These are phyloP conservation scores for Trichoderma sp. DNA, from an alignment of 2,329 filamentous ascomycete species.

Conservation along the genomic window DNA sequence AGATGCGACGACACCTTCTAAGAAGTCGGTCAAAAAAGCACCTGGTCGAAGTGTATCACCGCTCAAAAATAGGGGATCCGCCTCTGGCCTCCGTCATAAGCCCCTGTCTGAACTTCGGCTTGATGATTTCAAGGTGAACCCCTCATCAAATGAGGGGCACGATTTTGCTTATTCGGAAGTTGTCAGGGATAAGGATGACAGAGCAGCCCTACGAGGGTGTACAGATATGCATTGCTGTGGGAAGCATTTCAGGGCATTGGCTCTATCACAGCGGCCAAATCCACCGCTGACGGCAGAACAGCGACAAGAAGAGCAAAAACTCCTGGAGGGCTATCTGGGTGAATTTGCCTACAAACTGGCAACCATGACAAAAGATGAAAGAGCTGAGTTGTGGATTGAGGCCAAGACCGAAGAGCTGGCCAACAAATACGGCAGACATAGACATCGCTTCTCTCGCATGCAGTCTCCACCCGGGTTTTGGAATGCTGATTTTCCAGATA, in stretches of 20 bases:
- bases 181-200: conserved; percentile 66
- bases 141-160: conserved; percentile 65
- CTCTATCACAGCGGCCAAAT: conserved; percentile 47
- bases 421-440: conserved; percentile 73
- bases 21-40: conserved; percentile 21
- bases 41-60: conserved; percentile 22
- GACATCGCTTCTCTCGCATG: conserved; percentile 67
- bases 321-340: conserved; percentile 58
- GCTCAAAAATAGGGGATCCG: conserved; percentile 23
- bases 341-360: conserved; percentile 58
- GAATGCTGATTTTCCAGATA: conserved; percentile 83
- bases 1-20: conserved; percentile 17
- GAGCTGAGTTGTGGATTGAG: conserved; percentile 66
- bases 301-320: conserved; percentile 43
- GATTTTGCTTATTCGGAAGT: conserved; percentile 73
- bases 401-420: conserved; percentile 72
- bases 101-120: conserved; percentile 57
- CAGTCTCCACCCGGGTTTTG: conserved; percentile 84
- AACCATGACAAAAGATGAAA: conserved; percentile 57
- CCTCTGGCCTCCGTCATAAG: conserved; percentile 52
- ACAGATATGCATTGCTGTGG: conserved; percentile 75
- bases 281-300: conserved; percentile 36
- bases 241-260: conserved; percentile 65
- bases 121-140: conserved; percentile 81
- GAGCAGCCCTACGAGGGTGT: conserved; percentile 71